Percentiles rank a stretch among this genome's conserved stretches.
Evolutionary conservation across 352 stramenopile species (phyloP).

Genomic region (Pythium sukuiense): DNA sequence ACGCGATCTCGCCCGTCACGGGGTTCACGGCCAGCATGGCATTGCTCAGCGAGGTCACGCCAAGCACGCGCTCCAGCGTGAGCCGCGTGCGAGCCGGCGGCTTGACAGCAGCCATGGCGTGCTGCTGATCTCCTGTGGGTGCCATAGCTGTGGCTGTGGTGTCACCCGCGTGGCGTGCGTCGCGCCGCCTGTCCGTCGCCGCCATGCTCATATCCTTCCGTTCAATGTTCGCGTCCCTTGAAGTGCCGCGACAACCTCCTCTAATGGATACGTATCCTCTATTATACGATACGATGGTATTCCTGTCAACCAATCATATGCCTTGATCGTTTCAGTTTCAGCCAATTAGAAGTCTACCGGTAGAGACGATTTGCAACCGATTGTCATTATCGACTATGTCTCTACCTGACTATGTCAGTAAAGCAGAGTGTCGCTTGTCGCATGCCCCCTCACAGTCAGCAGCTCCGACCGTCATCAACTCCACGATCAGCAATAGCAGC

Average conservation of each 20-base stretch:
- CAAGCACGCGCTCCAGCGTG: slow-evolving; percentile 83
- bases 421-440: not conserved
- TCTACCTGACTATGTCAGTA: not conserved
- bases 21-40: slow-evolving; percentile 74
- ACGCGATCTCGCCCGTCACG: slow-evolving; percentile 81
- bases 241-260: slow-evolving; percentile 6
- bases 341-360: slow-evolving; percentile 8
- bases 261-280: not conserved
- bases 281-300: not conserved
- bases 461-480: not conserved
- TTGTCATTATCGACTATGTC: not conserved
- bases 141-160: slow-evolving; percentile 4
- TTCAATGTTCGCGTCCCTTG: slow-evolving; percentile 10
- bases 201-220: slow-evolving; percentile 19
- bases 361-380: not conserved
- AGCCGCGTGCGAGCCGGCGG: slow-evolving; percentile 41
- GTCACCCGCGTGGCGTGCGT: slow-evolving; percentile 1
- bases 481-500: not conserved
- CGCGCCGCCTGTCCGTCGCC: not conserved
- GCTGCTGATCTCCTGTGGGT: not conserved
- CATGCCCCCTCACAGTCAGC: not conserved
- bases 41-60: slow-evolving; percentile 74
- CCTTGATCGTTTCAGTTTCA: not conserved
- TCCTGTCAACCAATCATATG: not conserved
- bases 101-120: not conserved